Conservation (phyloP, 257 asterid species). For the Schizonepeta tenuifolia region DNA sequence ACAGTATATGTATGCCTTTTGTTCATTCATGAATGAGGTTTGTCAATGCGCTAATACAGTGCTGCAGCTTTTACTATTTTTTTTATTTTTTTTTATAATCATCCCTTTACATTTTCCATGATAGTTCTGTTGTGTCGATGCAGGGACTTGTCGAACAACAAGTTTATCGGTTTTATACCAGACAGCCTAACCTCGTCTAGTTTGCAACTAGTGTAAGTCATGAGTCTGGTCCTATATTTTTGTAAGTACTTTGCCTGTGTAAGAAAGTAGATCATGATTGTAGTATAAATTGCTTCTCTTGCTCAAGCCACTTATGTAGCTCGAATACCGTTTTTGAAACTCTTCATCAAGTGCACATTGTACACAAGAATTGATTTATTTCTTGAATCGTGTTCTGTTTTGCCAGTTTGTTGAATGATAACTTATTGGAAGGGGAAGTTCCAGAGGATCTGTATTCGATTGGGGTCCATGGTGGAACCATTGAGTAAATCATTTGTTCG, state of each 20-base stretch:
- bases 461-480: conserved; percentile 96
- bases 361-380: background rate
- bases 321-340: too few relatives aligned
- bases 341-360: background rate
- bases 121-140: conserved; percentile 35
- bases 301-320: background rate
- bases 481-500: conserved; percentile 64
- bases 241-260: too few relatives aligned
- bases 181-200: conserved; percentile 72
- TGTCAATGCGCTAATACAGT: background rate
- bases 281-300: too few relatives aligned
- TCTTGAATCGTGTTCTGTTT: background rate
- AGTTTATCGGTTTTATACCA: conserved; percentile 78
- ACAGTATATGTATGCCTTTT: background rate
- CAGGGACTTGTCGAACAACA: conserved; percentile 92
- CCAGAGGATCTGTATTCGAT: conserved; percentile 84
- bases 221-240: background rate
- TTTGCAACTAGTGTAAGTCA: conserved; percentile 86
- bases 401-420: conserved; percentile 57
- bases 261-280: too few relatives aligned
- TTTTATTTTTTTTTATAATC: too few relatives aligned
- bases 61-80: background rate
- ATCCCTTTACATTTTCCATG: background rate
- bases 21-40: background rate
- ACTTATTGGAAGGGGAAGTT: conserved; percentile 80